Evolutionary conservation across 176 grass and related monocot genomes (phyloP), one percentile per base, ranked within the genome.

Genomic region (Avena atlantica): DNA sequence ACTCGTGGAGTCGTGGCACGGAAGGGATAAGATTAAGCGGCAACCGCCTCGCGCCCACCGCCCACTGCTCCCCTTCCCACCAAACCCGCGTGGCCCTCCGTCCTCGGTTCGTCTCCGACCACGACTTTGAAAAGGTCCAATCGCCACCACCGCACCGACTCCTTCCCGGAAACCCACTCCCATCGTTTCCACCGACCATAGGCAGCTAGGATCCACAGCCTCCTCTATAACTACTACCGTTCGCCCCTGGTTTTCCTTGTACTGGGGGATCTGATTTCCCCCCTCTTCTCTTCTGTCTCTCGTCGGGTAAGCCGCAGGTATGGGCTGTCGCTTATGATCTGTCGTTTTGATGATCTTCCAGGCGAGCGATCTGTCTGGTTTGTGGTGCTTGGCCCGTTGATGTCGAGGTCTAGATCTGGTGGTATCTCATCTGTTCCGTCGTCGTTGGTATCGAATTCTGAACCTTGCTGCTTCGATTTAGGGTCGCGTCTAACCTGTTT

Each of bases 111-210:
- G 40, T 72, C 69, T 72, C 69, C 69, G 69, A 21, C 69, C 40
- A 72, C 40, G 40, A 72, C 10, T 64, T 45, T 20, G 40, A 72
- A 77, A 77, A 31, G 4, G 74, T 53, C 23, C 3, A 31, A 20
- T 9, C 73, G 13, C 50, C 74, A 11, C 74, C 50, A 56, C 73
- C 48, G 48, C 73, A 76, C 74, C 74, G 25, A 77, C 16, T 77
- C 49, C 25, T 77, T 77, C 74, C 25, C 49, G 74, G 31, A 34
- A 34, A 34, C 31, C 31, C 31, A 34, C 31, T 34, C 74, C 72
- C 23, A 76, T 53, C 73, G 42, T 20, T 8, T 47, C 74, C 49
- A 55, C 49, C 24, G 65, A 67, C 65, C 65, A 13, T 12, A 17
- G 8, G 14, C 74, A 19, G 48, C 23, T 23, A 24, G 31, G 31